These are phyloP conservation scores for Phaeotremella skinneri DNA, from an alignment of 768 basidiomycete genomes.

Conservation along the genomic window DNA sequence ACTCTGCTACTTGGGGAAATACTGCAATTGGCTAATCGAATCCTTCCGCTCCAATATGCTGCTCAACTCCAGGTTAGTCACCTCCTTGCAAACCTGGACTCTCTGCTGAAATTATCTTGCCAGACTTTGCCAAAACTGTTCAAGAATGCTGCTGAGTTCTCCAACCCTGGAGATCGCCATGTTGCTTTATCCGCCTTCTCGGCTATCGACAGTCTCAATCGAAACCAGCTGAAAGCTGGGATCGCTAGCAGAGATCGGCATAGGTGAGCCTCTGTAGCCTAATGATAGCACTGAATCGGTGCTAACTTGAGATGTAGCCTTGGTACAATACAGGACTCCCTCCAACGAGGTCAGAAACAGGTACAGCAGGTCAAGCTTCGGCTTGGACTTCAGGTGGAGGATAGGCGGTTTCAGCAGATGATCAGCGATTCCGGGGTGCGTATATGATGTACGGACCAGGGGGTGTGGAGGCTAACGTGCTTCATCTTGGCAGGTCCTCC, in stretches of 20 bases:
- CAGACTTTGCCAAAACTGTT: conserved; percentile 84
- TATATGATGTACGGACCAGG: conserved; percentile 9
- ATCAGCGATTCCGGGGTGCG: conserved; percentile 81
- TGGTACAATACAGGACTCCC: conserved; percentile 68
- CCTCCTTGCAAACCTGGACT: not conserved
- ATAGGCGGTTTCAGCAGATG: conserved; percentile 78
- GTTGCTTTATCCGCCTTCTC: conserved; percentile 80
- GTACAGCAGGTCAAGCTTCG: conserved; percentile 87
- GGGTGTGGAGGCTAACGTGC: not conserved
- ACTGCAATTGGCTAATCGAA: conserved; percentile 79
- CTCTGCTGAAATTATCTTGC: not conserved
- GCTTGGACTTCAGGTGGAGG: conserved; percentile 91
- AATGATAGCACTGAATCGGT: too few relatives aligned
- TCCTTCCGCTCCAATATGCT: conserved; percentile 76
- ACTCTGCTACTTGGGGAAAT: conserved; percentile 88
- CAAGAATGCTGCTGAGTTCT: conserved; percentile 71
- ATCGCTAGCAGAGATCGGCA: conserved; percentile 21
- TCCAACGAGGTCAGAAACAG: conserved; percentile 82
- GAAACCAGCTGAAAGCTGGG: conserved; percentile 72
- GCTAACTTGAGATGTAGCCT: conserved; percentile 28
- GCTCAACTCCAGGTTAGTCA: conserved; percentile 73
- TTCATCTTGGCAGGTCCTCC: conserved; percentile 62
- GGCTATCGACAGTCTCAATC: conserved; percentile 86
- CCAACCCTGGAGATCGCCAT: conserved; percentile 71
- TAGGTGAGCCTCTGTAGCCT: conserved; percentile 2